phyloP scores from a whole-genome alignment of 345 rosid species.

The Euclidium syriacum region DNA sequence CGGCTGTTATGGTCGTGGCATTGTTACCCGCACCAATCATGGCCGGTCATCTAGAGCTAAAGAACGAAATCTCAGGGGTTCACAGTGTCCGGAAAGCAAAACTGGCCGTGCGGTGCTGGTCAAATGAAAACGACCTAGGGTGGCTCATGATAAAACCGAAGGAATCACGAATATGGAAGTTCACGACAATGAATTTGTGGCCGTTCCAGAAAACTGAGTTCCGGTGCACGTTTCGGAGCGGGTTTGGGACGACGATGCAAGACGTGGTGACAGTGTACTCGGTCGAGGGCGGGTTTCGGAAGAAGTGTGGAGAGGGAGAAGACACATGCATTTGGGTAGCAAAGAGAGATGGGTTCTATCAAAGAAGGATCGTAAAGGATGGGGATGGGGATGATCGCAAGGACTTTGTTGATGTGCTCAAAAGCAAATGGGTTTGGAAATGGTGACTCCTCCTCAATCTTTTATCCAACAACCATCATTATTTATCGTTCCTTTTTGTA shows the following conservation, averaged over 20 bases:
- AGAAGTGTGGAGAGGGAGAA: not conserved
- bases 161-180: slow-evolving; percentile 12
- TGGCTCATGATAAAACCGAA: slow-evolving; percentile 12
- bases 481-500: not conserved
- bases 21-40: not conserved
- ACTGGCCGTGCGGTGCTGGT: slow-evolving; percentile 28
- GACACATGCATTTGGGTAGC: slow-evolving; percentile 26
- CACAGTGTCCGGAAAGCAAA: not conserved
- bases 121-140: slow-evolving; percentile 24
- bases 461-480: not conserved
- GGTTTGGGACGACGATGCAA: slow-evolving; percentile 23
- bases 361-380: not conserved
- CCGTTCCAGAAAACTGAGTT: slow-evolving; percentile 28
- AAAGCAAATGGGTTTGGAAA: slow-evolving; percentile 32
- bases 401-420: slow-evolving; percentile 5
- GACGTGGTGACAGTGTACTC: slow-evolving; percentile 19
- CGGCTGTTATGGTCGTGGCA: not conserved
- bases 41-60: slow-evolving; percentile 26
- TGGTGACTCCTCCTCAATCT: slow-evolving; percentile 6
- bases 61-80: slow-evolving; percentile 19
- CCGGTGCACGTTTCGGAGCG: slow-evolving; percentile 21
- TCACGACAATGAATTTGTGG: slow-evolving; percentile 31
- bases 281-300: not conserved
- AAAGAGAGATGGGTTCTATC: slow-evolving; percentile 24
- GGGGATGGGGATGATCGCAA: not conserved